Conservation (phyloP, 257 asterid species). For the Eucommia ulmoides region DNA sequence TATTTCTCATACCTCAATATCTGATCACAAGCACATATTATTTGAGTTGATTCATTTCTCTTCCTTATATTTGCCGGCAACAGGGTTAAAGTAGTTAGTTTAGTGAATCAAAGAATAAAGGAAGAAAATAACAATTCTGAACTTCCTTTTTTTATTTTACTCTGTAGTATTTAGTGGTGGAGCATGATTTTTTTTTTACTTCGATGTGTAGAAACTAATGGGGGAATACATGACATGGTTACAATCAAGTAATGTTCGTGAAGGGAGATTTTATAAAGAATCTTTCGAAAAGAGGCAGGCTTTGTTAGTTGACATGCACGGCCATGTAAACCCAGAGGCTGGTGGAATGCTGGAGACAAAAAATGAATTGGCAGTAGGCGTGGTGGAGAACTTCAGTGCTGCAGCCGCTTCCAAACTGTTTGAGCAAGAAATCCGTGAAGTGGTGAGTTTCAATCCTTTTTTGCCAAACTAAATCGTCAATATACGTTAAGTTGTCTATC, state of each 20-base stretch:
- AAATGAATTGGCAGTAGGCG: slow-evolving; percentile 39
- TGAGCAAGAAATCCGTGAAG: slow-evolving; percentile 95
- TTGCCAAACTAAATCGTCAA: not conserved
- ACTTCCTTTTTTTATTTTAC: slow-evolving; percentile 6
- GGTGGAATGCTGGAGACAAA: slow-evolving; percentile 37
- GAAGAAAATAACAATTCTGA: too few species aligned
- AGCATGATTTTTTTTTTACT: too few species aligned
- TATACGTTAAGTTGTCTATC: not conserved
- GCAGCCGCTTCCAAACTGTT: slow-evolving; percentile 85
- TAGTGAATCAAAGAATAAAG: not conserved
- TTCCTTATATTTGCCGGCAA: not conserved
- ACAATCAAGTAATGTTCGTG: slow-evolving; percentile 51
- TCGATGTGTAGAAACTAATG: slow-evolving; percentile 52
- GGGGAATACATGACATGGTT: slow-evolving; percentile 68
- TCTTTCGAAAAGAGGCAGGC: slow-evolving; percentile 70
- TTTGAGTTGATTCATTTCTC: not conserved
- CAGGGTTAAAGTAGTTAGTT: not conserved
- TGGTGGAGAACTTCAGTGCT: slow-evolving; percentile 62
- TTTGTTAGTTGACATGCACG: slow-evolving; percentile 27
- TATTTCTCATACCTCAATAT: too few species aligned
- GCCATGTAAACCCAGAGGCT: slow-evolving; percentile 35
- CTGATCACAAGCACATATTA: not conserved
- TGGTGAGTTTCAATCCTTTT: slow-evolving; percentile 40
- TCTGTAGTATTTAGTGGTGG: too few species aligned
- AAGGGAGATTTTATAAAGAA: slow-evolving; percentile 55